phyloP scores from a whole-genome alignment of 192 early-diverging fungal genomes.

The Coemansia sp. region DNA sequence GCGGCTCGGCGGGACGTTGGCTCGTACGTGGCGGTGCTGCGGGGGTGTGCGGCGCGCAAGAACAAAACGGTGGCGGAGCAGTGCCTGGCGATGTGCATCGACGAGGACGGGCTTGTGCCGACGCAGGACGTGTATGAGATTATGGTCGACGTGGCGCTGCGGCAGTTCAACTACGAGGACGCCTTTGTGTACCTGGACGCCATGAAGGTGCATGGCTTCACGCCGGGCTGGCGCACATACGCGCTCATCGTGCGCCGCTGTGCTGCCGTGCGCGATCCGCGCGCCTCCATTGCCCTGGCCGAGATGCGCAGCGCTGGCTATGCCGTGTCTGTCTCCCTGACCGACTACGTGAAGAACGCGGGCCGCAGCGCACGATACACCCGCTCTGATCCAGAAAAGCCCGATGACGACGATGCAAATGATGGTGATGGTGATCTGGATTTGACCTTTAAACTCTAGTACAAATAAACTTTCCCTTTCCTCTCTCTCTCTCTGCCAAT shows the following conservation, averaged over 20 bases:
- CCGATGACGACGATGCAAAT: neutral
- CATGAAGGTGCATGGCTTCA: slow-evolving; percentile 63
- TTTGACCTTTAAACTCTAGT: neutral
- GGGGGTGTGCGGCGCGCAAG: slow-evolving; percentile 52
- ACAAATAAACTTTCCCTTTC: neutral
- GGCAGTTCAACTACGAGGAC: slow-evolving; percentile 67
- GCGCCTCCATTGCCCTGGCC: slow-evolving; percentile 58
- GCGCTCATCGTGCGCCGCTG: slow-evolving; percentile 57
- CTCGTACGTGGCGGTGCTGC: slow-evolving; percentile 61
- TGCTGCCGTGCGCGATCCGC: slow-evolving; percentile 60
- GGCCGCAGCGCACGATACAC: slow-evolving; percentile 23
- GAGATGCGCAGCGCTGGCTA: slow-evolving; percentile 68
- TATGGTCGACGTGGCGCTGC: slow-evolving; percentile 57
- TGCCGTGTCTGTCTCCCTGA: slow-evolving; percentile 36
- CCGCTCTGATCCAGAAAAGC: neutral
- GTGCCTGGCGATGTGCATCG: slow-evolving; percentile 56
- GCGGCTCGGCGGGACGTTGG: slow-evolving; percentile 35
- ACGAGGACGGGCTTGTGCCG: slow-evolving; percentile 49
- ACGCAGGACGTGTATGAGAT: slow-evolving; percentile 55
- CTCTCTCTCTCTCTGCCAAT: neutral
- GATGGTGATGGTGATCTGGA: neutral
- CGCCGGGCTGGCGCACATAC: slow-evolving; percentile 57
- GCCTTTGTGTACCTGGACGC: slow-evolving; percentile 74
- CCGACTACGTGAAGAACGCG: slow-evolving; percentile 23
- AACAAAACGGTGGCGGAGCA: slow-evolving; percentile 57